These are phyloP conservation scores for Fusarium sp. DNA, from an alignment of 2,329 filamentous ascomycete species.

Conservation along the genomic window DNA sequence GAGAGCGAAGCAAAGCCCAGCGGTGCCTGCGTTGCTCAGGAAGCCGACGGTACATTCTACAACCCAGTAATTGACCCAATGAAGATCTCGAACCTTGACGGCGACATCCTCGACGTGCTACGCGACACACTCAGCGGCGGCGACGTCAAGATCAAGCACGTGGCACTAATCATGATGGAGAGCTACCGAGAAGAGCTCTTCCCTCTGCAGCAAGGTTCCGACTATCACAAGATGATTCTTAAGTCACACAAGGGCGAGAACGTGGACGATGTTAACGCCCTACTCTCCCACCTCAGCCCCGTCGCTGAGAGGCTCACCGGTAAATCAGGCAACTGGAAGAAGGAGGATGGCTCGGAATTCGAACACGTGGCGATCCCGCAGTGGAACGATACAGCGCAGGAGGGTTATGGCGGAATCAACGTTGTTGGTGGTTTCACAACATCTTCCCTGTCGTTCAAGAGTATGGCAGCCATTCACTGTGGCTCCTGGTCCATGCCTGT, in stretches of 20 bases:
- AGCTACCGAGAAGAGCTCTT: constrained; percentile 63
- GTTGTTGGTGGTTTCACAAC: constrained; percentile 59
- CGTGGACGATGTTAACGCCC: constrained; percentile 45
- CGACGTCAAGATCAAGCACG: constrained; percentile 60
- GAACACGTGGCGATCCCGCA: constrained; percentile 48
- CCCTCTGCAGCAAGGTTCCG: constrained; percentile 59
- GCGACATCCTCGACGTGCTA: constrained; percentile 51
- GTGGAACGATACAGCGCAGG: constrained; percentile 44
- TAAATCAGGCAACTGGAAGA: constrained; percentile 41
- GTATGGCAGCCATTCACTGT: constrained; percentile 59
- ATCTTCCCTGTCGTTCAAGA: constrained; percentile 61
- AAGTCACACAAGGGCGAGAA: constrained; percentile 51
- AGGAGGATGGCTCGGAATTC: constrained; percentile 46
- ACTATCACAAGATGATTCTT: constrained; percentile 55
- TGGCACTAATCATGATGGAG: constrained; percentile 62
- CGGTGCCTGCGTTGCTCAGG: constrained; percentile 10
- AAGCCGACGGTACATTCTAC: constrained; percentile 52
- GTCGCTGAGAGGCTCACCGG: constrained; percentile 43
- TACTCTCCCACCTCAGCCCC: constrained; percentile 42
- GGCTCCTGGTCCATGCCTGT: constrained; percentile 58
- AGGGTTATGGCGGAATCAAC: constrained; percentile 58
- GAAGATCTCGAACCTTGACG: constrained; percentile 58
- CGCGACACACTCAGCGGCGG: constrained; percentile 43
- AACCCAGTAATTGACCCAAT: constrained; percentile 58
- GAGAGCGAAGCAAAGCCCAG: constrained; percentile 9